Percentiles rank a stretch among this genome's conserved stretches.
Evolutionary conservation across 2,329 filamentous ascomycete species (phyloP).

Genomic region (Magnaporthiopsis rhizophila): DNA sequence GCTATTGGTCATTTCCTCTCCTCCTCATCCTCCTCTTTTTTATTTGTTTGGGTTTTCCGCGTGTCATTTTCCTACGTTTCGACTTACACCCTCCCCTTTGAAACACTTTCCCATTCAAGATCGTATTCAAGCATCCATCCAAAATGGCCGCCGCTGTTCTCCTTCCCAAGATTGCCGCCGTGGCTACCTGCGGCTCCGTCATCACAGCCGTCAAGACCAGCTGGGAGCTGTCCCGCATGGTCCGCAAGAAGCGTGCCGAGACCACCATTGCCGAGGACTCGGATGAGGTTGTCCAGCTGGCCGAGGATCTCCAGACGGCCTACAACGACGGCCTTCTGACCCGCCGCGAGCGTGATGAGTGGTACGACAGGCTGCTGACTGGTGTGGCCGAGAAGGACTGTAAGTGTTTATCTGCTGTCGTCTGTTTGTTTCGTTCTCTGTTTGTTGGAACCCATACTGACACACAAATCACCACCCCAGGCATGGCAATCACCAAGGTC

Average conservation of each 20-base stretch:
- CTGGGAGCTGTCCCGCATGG: conserved; percentile 22
- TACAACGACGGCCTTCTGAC: conserved; percentile 16
- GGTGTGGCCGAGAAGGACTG: conserved; percentile 20
- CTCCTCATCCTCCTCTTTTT: background rate
- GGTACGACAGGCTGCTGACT: conserved; percentile 20
- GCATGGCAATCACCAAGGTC: background rate
- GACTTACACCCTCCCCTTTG: background rate
- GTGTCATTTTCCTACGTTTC: no score
- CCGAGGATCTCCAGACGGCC: conserved; percentile 10
- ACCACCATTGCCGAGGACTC: conserved; percentile 14
- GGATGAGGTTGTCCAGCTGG: conserved; percentile 8
- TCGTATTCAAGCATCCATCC: background rate
- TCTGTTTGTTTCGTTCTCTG: background rate
- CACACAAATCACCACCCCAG: background rate
- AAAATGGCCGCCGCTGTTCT: background rate
- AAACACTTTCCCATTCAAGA: background rate
- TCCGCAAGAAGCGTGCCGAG: conserved; percentile 17
- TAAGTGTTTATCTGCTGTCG: conserved; percentile 12
- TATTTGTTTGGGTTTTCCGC: background rate
- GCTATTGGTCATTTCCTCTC: background rate
- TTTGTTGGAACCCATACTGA: background rate
- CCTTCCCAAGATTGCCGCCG: conserved; percentile 10
- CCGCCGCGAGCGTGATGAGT: conserved; percentile 16
- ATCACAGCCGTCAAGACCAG: conserved; percentile 22
- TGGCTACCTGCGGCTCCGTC: conserved; percentile 21